Conservation (phyloP, 176 grass and related monocot genomes). For the Triticum urartu region DNA sequence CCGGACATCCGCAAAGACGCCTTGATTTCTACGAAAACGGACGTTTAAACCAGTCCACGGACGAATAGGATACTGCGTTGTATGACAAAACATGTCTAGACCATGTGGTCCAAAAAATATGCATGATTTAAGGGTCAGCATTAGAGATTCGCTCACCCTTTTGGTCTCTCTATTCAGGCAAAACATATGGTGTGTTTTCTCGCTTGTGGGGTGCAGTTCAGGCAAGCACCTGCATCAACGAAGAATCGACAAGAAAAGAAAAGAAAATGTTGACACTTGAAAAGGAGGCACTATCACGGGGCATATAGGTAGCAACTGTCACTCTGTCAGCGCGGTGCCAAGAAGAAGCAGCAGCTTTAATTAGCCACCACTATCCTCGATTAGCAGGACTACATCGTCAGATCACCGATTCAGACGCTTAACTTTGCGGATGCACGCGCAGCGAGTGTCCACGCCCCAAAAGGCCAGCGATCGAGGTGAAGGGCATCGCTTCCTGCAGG, state of each 20-base stretch:
- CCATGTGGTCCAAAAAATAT: too few species aligned
- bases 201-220: neutral
- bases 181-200: neutral
- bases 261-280: neutral
- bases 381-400: neutral
- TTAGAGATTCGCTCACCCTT: too few species aligned
- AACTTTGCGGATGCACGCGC: neutral
- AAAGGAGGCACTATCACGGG: neutral
- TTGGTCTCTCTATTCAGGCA: too few species aligned
- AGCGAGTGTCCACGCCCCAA: neutral
- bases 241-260: neutral
- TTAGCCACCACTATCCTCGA: neutral
- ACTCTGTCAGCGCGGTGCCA: neutral
- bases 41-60: too few species aligned
- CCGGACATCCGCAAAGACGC: too few species aligned
- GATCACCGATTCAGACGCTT: neutral
- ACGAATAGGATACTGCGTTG: too few species aligned
- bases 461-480: neutral
- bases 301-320: neutral
- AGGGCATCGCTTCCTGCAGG: neutral
- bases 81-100: too few species aligned
- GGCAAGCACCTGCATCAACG: neutral
- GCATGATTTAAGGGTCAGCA: too few species aligned
- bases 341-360: neutral
- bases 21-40: too few species aligned